These are phyloP conservation scores for Botryotinia convoluta DNA, from an alignment of 2,329 filamentous ascomycete species.

Conservation along the genomic window DNA sequence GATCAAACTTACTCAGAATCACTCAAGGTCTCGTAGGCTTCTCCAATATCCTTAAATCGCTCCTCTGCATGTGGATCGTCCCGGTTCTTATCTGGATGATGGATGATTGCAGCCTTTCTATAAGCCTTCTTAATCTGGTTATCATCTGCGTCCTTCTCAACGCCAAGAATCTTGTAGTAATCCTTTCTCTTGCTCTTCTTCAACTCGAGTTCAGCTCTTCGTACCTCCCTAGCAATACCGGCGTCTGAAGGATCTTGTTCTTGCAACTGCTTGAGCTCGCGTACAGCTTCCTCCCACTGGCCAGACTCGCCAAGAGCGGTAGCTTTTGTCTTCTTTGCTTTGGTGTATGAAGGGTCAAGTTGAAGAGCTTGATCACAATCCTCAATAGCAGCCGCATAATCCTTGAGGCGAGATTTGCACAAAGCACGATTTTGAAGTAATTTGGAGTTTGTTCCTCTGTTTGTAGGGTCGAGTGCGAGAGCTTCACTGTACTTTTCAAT, in stretches of 20 bases:
- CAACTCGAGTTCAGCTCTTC: conserved; percentile 86
- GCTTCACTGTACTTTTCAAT: conserved; percentile 82
- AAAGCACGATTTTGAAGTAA: conserved; percentile 90
- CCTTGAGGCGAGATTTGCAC: conserved; percentile 78
- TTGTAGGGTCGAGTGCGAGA: conserved; percentile 78
- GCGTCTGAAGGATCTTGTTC: conserved; percentile 82
- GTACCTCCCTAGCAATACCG: conserved; percentile 77
- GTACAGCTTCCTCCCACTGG: conserved; percentile 87
- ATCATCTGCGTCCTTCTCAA: conserved; percentile 82
- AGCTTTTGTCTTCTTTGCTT: conserved; percentile 90
- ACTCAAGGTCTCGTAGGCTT: conserved; percentile 93
- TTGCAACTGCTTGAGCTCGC: conserved; percentile 82
- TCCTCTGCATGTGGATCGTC: conserved; percentile 80
- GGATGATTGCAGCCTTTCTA: conserved; percentile 86
- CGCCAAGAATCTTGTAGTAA: conserved; percentile 94
- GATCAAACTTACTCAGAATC: conserved; percentile 76
- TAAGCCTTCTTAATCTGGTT: conserved; percentile 94
- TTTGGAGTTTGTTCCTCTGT: conserved; percentile 93
- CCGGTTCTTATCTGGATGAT: conserved; percentile 97
- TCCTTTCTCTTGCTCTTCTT: conserved; percentile 98
- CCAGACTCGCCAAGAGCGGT: conserved; percentile 83
- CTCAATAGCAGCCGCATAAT: conserved; percentile 74
- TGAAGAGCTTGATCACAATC: conserved; percentile 84
- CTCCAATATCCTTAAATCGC: conserved; percentile 95
- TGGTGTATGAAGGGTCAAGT: conserved; percentile 80